Base-by-base conservation (phyloP, 495 filamentous ascomycete genomes). In the Hypoxylon lenormandii region DNA sequence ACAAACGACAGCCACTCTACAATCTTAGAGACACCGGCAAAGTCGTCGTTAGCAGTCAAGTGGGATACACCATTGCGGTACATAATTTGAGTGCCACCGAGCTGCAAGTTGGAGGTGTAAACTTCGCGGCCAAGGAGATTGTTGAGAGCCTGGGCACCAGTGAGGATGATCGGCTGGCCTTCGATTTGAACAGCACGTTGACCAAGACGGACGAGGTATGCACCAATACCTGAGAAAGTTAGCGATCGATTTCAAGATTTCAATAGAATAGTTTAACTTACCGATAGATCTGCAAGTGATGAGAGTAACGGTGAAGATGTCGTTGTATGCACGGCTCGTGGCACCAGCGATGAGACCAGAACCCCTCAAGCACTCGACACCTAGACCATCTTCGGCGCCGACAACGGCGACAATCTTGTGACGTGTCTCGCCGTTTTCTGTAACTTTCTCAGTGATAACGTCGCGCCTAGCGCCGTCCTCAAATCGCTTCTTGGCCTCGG, bases 41-140 rank as follows among this genome's bases (percentile, higher is more conserved):
- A 98, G 84, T 98, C 95, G 76, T 98, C 95, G 73, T 89, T 91
- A 75, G 95, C 95, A 64, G 94, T 97, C 90, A 98, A 91, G 82
- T 98, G 95, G 7, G 96, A 98, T 22, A 98, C 96, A 86, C 95
- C 95, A 77, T 98, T 98, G 82, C 90, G 94, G 87, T 98, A 98
- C 95, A 98, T 98, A 85, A 98, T 98, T 82, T 98, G 95, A 40
- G 95, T 98, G 72, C 95, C 95, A 88, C 95, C 95, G 65, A 98
- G 91, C 84, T 98, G 95, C 65, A 98, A 80, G 86, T 98, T 98
- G 33, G 95, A 98, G 46, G 95, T 97, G 85, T 98, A 98, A 15
- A 98, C 94, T 81, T 98, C 96, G 66, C 95, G 91, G 40, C 95
- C 95, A 51, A 98, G 90, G 70, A 98, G 84, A 84, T 97, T 98